Evolutionary conservation across 169 alveolate species (phyloP).

Genomic region (Plasmodium blacklocki): DNA sequence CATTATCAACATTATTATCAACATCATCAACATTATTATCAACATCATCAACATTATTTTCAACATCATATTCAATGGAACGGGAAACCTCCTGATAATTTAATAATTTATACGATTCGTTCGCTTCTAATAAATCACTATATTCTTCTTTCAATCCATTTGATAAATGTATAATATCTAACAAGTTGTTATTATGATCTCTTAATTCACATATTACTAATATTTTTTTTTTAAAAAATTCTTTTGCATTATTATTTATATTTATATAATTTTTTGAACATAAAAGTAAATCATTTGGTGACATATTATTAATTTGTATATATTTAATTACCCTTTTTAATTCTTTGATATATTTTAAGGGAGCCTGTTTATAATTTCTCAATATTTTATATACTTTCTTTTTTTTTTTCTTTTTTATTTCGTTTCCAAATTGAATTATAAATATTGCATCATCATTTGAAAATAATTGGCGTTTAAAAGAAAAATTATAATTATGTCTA

Average conservation of each 20-base stretch:
- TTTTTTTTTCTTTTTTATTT: slow-evolving; percentile 3
- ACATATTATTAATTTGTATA: slow-evolving; percentile 22
- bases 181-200: slow-evolving; percentile 58
- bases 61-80: not conserved
- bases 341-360: slow-evolving; percentile 41
- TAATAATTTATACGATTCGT: not conserved
- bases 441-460: slow-evolving; percentile 53
- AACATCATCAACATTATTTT: not conserved
- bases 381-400: slow-evolving; percentile 5
- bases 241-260: not conserved
- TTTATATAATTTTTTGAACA: not conserved
- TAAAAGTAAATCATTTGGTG: not conserved
- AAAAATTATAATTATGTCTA: slow-evolving; percentile 54
- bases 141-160: slow-evolving; percentile 15
- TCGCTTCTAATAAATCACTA: not conserved
- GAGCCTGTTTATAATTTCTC: slow-evolving; percentile 4
- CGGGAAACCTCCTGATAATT: no score
- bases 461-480: not conserved
- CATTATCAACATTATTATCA: slow-evolving; percentile 3
- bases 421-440: slow-evolving; percentile 2
- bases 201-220: slow-evolving; percentile 54
- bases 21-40: not conserved
- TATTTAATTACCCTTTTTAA: slow-evolving; percentile 26
- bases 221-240: slow-evolving; percentile 1
- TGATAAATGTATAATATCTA: slow-evolving; percentile 41